phyloP scores from a whole-genome alignment of 768 basidiomycete genomes.

The Podaxis sp. region DNA sequence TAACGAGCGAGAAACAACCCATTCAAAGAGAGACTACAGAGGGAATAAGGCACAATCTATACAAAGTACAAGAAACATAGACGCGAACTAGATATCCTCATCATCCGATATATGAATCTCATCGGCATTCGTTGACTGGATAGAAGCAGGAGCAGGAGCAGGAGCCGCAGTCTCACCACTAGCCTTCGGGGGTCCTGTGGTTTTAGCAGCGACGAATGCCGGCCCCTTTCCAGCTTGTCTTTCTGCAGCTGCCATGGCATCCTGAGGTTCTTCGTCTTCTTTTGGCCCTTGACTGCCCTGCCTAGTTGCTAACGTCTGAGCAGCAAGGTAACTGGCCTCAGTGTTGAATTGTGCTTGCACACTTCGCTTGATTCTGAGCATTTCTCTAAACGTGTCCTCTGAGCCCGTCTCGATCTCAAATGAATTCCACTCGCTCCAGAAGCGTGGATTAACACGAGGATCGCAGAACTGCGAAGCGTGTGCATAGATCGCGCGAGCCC shows the following conservation, averaged over 20 bases:
- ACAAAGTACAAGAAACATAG: conserved; percentile 15
- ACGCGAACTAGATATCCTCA: conserved; percentile 51
- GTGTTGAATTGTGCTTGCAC: conserved; percentile 99
- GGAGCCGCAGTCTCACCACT: conserved; percentile 29
- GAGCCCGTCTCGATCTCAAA: conserved; percentile 99
- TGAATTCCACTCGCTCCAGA: conserved; percentile 96
- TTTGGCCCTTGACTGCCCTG: conserved; percentile 45
- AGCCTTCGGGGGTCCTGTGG: conserved; percentile 38
- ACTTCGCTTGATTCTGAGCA: conserved; percentile 94
- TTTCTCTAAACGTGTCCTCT: conserved; percentile 96
- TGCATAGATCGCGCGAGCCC: conserved; percentile 93
- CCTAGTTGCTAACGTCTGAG: conserved; percentile 77
- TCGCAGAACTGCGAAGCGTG: conserved; percentile 99
- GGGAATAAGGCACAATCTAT: neutral
- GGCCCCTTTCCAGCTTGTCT: conserved; percentile 62
- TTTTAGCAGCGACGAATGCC: conserved; percentile 77
- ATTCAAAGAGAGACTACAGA: neutral
- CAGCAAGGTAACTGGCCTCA: conserved; percentile 89
- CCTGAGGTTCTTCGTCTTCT: conserved; percentile 43
- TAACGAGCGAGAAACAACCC: too few relatives aligned
- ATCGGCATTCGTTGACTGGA: conserved; percentile 56
- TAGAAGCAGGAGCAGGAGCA: conserved; percentile 27
- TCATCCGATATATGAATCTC: conserved; percentile 91
- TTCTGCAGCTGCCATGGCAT: conserved; percentile 89
- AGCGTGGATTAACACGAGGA: conserved; percentile 84